Conservation (phyloP, 768 basidiomycete genomes). For the Mycena chlorophos region DNA sequence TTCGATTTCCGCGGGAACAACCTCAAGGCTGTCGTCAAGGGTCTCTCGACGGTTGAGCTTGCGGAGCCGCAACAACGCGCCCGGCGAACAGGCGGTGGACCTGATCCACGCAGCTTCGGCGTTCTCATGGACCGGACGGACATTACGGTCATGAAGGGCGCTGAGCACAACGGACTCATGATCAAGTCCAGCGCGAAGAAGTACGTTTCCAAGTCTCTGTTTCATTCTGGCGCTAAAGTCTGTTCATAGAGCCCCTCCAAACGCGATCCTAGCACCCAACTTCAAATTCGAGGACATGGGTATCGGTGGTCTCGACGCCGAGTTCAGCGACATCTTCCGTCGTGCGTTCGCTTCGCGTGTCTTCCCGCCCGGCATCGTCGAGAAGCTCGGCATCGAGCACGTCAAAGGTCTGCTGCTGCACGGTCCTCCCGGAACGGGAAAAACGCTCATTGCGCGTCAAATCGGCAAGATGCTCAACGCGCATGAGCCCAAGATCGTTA, state of each 20-base stretch:
- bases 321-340: slow-evolving; percentile 96
- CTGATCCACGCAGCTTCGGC: slow-evolving; percentile 49
- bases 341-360: slow-evolving; percentile 97
- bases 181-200: slow-evolving; percentile 90
- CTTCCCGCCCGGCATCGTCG: slow-evolving; percentile 95
- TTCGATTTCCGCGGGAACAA: slow-evolving; percentile 90
- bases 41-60: slow-evolving; percentile 59
- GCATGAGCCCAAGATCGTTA: slow-evolving; percentile 95
- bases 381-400: slow-evolving; percentile 97
- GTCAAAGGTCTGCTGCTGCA: slow-evolving; percentile 97
- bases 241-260: slow-evolving; percentile 70
- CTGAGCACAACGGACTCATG: slow-evolving; percentile 76
- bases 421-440: slow-evolving; percentile 97
- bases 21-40: slow-evolving; percentile 68
- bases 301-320: slow-evolving; percentile 93
- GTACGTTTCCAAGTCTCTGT: slow-evolving; percentile 42
- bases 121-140: slow-evolving; percentile 92
- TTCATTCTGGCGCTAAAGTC: neutral
- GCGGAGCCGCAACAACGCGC: slow-evolving; percentile 56
- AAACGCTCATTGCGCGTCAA: slow-evolving; percentile 96
- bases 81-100: slow-evolving; percentile 26
- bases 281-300: slow-evolving; percentile 99
- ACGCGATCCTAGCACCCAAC: slow-evolving; percentile 94
- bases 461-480: slow-evolving; percentile 99
- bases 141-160: slow-evolving; percentile 78